A percentile compares a stretch with the other conserved stretches of the same genome.
phyloP scores from a whole-genome alignment of 1,284 basidiomycete genomes.

The Rhodotorula sp. region DNA sequence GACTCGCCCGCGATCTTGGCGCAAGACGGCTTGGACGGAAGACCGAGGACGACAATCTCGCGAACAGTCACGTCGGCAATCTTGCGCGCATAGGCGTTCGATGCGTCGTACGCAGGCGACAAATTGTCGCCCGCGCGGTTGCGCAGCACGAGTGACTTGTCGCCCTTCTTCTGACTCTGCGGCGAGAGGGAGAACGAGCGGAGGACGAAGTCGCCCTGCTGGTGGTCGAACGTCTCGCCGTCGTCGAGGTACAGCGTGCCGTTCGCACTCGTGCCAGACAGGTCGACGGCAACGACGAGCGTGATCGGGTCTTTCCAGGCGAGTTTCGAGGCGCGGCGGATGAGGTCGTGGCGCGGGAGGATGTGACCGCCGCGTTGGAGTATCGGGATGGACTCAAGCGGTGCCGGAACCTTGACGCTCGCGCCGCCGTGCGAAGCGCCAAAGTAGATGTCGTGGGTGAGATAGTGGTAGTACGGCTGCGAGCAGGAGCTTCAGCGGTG shows the following conservation, averaged over 20 bases:
- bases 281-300: slow-evolving; percentile 76
- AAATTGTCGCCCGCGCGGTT: slow-evolving; percentile 57
- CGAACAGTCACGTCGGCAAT: slow-evolving; percentile 72
- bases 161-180: slow-evolving; percentile 8
- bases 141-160: slow-evolving; percentile 57
- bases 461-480: slow-evolving; percentile 94
- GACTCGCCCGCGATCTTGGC: slow-evolving; percentile 32
- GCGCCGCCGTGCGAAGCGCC: slow-evolving; percentile 63
- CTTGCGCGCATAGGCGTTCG: slow-evolving; percentile 68
- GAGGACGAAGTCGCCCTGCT: slow-evolving; percentile 79
- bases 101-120: slow-evolving; percentile 47
- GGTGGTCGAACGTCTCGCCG: slow-evolving; percentile 79
- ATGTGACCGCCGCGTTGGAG: slow-evolving; percentile 92
- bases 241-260: slow-evolving; percentile 96
- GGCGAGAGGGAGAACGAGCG: slow-evolving; percentile 65
- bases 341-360: slow-evolving; percentile 79
- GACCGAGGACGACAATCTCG: slow-evolving; percentile 74
- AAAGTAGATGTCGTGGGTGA: slow-evolving; percentile 67
- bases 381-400: slow-evolving; percentile 76
- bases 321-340: slow-evolving; percentile 77
- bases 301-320: slow-evolving; percentile 95
- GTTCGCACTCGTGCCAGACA: slow-evolving; percentile 60
- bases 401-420: slow-evolving; percentile 71
- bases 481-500: not conserved
- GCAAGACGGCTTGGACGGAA: slow-evolving; percentile 61